Base-by-base conservation (phyloP, 2,329 filamentous ascomycete species). In the Tolypocladium guangdongense region DNA sequence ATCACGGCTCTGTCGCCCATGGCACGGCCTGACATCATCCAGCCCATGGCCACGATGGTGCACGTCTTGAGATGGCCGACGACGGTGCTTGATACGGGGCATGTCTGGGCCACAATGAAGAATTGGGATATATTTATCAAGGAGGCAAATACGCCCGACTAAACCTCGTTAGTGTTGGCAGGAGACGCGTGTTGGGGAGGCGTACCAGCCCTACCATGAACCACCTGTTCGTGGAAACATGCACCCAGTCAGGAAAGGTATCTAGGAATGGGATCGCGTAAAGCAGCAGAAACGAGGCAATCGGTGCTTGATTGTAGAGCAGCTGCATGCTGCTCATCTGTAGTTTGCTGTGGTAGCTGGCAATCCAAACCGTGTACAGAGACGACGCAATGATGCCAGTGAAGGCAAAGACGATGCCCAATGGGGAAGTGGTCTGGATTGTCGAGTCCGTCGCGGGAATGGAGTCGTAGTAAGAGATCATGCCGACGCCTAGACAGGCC, bases 381-480 rank as follows among this genome's bases (percentile, higher is more conserved):
- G 82, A 82, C 35, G 81, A 85, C 18, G 82, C 82, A 51, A 84
- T 74, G 12, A 87, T 82, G 50, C 83, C 83, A 2, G 68, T 61
- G 53, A 87, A 78, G 27, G 84, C 82, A 62, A 86, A 86, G 37
- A 83, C 62, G 5, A 86, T 76, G n/a, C 84, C 83, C 37, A 84
- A 63, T 0, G 70, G 68, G 18, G 75, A 76, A 0, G 82, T 85
- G 0, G 77, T 78, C 66, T 79, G 79, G 62, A 78, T 68, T 43
- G 68, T 75, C 37, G 68, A 66, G 59, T 78, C 71, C 18, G 66
- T 62, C 2, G 70, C 64, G 22, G 75, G 75, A 30, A 78, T 72
- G n/a, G 82, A 82, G 66, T 87, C 83, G 64, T 83, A 86, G 66
- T 86, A 87, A 10, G 81, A 84, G 20, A 86, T 81, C 61, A 85